phyloP scores from a whole-genome alignment of 1,284 basidiomycete genomes.

The Gymnopus androsaceus region DNA sequence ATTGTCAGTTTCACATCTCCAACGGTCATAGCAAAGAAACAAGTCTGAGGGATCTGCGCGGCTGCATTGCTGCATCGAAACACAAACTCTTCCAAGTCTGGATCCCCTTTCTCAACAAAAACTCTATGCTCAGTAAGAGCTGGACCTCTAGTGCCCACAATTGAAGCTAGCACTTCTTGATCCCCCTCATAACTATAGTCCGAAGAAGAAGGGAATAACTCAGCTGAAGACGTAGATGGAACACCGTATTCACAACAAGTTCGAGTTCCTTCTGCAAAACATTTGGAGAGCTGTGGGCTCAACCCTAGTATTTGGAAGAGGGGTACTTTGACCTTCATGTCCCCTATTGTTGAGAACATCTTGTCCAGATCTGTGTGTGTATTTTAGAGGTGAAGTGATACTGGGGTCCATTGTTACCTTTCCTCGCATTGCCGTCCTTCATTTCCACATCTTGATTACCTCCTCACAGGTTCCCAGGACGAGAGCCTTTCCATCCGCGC shows the following conservation, averaged over 20 bases:
- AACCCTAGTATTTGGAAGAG: background rate
- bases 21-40: conserved; percentile 15
- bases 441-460: background rate
- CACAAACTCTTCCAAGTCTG: background rate
- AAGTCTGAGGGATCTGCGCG: background rate
- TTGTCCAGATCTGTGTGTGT: background rate
- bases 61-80: background rate
- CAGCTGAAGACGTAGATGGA: background rate
- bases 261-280: background rate
- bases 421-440: background rate
- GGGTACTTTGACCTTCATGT: background rate
- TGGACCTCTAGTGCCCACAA: background rate
- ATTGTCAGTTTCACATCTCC: conserved; percentile 5
- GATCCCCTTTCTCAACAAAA: background rate
- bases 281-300: background rate
- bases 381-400: conserved; percentile 3
- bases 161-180: background rate
- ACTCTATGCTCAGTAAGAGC: background rate
- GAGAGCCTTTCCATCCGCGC: background rate
- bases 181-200: background rate
- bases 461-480: background rate
- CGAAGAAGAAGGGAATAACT: background rate
- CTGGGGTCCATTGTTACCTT: background rate
- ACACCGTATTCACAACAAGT: background rate
- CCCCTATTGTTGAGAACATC: background rate